Base-by-base conservation (phyloP, 257 asterid genomes). In the Solanum pennellii region DNA sequence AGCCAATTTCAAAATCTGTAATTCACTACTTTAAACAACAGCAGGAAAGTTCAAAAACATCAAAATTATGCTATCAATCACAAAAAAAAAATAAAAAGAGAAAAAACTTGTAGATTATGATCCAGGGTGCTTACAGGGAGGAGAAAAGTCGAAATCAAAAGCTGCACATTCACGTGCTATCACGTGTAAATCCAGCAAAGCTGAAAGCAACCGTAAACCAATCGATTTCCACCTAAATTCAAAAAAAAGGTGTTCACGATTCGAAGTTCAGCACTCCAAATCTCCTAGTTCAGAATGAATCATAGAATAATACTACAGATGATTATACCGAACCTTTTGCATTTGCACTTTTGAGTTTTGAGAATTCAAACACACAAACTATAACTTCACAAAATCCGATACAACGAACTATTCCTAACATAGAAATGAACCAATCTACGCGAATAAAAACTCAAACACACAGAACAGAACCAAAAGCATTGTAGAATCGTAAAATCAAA, bases 1-100 rank as follows among this genome's bases (percentile, higher is more conserved):
- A 92, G 98, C 99, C 99, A 97, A 97, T 84, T 80, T 94, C 92
- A 92, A 92, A 94, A 92, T 93, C 96, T 95, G 90, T 91, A 86
- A 83, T 86, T 92, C 96, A 76, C 89, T 71, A 47, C 68, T 47
- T 80, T 25, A 47, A 80, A 80, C 41, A 80, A 47, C 44, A 18
- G 56, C 16, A 80, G 35, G 0, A 27, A 45, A 29, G 15, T 27
- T 80, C 85, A 47, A 15, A 68, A 80, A 5, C 66, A 29, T 80
- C n/a, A 47, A 80, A 47, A 86, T 93, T 87, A 89, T 88, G 56
- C 27, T 8, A 47, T 80, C 49, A 80, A 80, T 80, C 68, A 31
- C 68, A 27, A 87, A 86, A 74, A 41, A 33, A 15, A 42, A 12
- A 2, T 60, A 60, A 12, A 60, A 5, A 79, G 15, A 73, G 33